Percentiles rank a stretch among this genome's conserved stretches.
Evolutionary conservation across 1,284 basidiomycete genomes (phyloP).

Genomic region (Phellinidium pouzarii): DNA sequence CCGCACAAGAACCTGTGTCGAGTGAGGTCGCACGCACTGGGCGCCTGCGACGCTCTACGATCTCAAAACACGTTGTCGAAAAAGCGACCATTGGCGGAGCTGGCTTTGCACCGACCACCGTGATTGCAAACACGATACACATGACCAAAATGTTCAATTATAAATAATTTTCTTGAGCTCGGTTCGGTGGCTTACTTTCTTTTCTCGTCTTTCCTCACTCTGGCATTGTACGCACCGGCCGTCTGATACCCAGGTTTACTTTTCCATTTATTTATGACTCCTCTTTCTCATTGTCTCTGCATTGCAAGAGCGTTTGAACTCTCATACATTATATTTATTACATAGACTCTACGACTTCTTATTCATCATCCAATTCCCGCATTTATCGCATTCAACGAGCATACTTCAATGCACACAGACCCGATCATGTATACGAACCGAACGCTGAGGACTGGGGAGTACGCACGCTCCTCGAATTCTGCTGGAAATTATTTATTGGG

Average conservation of each 20-base stretch:
- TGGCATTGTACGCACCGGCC: no score
- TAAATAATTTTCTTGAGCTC: background rate
- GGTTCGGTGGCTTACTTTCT: background rate
- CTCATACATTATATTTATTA: background rate
- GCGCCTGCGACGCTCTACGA: constrained; percentile 13
- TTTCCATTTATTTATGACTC: background rate
- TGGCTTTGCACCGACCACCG: constrained; percentile 13
- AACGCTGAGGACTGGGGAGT: no score
- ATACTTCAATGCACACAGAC: no score
- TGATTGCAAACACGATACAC: constrained; percentile 15
- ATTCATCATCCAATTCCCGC: background rate
- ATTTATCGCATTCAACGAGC: no score
- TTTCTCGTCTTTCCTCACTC: background rate
- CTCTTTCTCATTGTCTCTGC: background rate
- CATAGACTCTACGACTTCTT: background rate
- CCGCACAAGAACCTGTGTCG: constrained; percentile 15
- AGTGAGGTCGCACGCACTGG: constrained; percentile 17
- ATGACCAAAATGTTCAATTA: constrained; percentile 12
- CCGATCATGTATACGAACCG: no score
- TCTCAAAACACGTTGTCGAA: constrained; percentile 18
- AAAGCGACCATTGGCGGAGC: constrained; percentile 17
- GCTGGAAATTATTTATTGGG: no score
- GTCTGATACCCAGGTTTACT: no score
- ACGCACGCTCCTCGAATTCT: no score
- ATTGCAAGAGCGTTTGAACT: background rate